Conservation (phyloP, 78 protist genomes). For the Tieghemostelium lacteum region DNA sequence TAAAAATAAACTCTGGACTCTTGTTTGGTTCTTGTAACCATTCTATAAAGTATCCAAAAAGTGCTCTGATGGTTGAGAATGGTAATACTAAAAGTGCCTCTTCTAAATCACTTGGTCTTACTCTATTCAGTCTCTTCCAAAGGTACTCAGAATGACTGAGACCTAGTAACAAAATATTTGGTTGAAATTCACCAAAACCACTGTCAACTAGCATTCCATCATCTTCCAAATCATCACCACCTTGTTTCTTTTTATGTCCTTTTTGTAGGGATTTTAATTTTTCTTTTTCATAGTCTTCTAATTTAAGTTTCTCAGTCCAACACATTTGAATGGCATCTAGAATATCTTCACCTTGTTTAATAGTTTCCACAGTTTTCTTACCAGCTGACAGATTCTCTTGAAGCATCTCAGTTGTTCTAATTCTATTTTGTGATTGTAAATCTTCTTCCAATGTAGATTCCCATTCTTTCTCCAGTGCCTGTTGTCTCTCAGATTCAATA, state of each 20-base stretch:
- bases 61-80: constrained; percentile 4
- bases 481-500: constrained; percentile 34
- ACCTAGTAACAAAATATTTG: constrained; percentile 41
- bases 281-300: constrained; percentile 19
- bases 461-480: constrained; percentile 37
- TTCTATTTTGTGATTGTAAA: too few species aligned
- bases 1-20: constrained; percentile 23
- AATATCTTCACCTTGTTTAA: constrained; percentile 84
- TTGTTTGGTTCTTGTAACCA: not conserved
- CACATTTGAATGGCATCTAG: constrained; percentile 85
- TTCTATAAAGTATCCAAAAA: constrained; percentile 3
- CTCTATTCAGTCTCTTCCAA: constrained; percentile 22
- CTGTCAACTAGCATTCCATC: not conserved
- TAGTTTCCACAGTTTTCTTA: constrained; percentile 64
- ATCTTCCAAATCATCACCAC: not conserved
- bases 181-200: not conserved
- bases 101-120: constrained; percentile 46
- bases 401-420: constrained; percentile 50
- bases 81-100: constrained; percentile 21
- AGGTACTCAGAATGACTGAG: constrained; percentile 11
- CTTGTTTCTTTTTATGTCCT: too few species aligned
- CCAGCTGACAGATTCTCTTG: constrained; percentile 66
- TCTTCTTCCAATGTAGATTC: constrained; percentile 58
- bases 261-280: not conserved
- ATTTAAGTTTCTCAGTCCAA: constrained; percentile 20